phyloP scores from a whole-genome alignment of 805 yeast species.

The Metschnikowia peoriensis region DNA sequence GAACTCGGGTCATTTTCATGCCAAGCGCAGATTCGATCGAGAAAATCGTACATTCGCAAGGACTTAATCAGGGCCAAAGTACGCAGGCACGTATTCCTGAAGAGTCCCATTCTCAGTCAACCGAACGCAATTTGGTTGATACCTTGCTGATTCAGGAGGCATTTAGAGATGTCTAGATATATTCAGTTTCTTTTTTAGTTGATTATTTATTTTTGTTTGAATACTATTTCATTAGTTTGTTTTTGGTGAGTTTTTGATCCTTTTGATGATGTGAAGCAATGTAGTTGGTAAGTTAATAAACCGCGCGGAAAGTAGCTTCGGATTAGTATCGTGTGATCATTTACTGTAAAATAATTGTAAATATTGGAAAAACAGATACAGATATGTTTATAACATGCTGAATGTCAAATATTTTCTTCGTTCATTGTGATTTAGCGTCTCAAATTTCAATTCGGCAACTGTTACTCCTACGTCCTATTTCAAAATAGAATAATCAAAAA shows the following conservation, averaged over 20 bases:
- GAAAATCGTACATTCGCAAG: constrained; percentile 29
- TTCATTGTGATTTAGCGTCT: too few relatives aligned
- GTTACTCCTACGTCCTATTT: too few relatives aligned
- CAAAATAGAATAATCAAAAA: too few relatives aligned
- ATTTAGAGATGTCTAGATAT: constrained; percentile 4
- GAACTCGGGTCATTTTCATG: constrained; percentile 73
- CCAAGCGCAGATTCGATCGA: constrained; percentile 50
- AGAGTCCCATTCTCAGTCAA: constrained; percentile 4
- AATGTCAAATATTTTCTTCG: too few relatives aligned
- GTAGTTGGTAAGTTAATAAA: not conserved
- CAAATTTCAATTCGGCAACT: too few relatives aligned
- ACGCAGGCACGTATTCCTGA: constrained; percentile 7
- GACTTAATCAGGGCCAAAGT: constrained; percentile 5
- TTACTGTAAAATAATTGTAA: too few relatives aligned
- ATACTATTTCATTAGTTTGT: not conserved
- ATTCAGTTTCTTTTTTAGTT: not conserved
- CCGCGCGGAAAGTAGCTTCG: not conserved
- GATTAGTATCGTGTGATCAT: too few relatives aligned
- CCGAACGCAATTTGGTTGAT: constrained; percentile 14
- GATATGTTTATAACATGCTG: too few relatives aligned
- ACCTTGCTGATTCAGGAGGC: constrained; percentile 21
- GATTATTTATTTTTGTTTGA: not conserved
- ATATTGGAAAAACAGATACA: too few relatives aligned
- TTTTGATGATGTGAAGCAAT: too few relatives aligned
- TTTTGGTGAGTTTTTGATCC: not conserved